Base-by-base conservation (phyloP, 306 rosid species). In the Prunus armeniaca region DNA sequence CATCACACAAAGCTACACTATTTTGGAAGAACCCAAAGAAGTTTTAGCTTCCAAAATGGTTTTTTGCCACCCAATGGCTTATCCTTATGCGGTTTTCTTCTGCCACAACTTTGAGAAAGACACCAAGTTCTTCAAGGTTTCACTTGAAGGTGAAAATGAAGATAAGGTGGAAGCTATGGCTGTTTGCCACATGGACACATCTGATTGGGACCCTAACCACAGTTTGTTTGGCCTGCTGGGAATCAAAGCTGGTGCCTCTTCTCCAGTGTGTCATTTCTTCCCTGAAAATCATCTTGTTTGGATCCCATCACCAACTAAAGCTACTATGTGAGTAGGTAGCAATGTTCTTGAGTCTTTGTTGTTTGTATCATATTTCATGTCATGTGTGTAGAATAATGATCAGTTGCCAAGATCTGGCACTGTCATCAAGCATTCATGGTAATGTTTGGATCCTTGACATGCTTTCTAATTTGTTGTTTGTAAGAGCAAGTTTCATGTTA, bases 261-360 rank as follows among this genome's bases (percentile, higher is more conserved):
- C 82, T 69, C 89, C 91, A 5, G 72, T 82, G 4, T 90, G 91
- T 50, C 94, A 87, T 76, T 87, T 86, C 85, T 84, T 89, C 28
- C 90, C 90, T 0, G 52, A 64, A 5, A 82, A 82, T n/a, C 94
- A 87, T 72, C 87, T 86, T 22, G 32, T 86, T 86, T 87, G 94
- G 91, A 32, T 82, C 43, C 91, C 91, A 18, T 56, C 56, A 9
- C 68, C 86, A 19, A 66, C 85, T 22, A 57, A 47, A 61, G 81
- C 83, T 54, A 46, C 85, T 69, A 57, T 64, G 67, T 88, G 22
- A 71, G 32, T 9, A 43, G 22, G 57, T 64, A 17, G 11, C 12
- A 4, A 14, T 28, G 9, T 2, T 20, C 24, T 52, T 52, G 9
- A 18, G 0, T 61, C 1, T 61, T 28, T 8, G 65, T 51, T 71